phyloP scores from a whole-genome alignment of 371 early-diverging fungal species.

The Mucor piriformis region DNA sequence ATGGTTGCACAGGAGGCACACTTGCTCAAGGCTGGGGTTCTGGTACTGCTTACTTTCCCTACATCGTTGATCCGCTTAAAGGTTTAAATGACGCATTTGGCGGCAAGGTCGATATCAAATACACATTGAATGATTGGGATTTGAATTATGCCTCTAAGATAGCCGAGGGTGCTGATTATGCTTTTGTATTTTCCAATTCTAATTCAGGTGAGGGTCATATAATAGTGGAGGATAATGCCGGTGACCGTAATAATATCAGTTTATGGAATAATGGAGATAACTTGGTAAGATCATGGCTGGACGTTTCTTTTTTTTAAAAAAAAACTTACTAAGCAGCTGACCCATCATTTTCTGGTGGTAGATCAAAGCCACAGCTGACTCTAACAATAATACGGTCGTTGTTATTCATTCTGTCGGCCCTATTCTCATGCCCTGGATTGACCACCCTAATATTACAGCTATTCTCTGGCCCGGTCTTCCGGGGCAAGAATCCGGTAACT shows the following conservation, averaged over 20 bases:
- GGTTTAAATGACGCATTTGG: slow-evolving; percentile 48
- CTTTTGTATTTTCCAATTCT: slow-evolving; percentile 61
- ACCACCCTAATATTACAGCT: slow-evolving; percentile 60
- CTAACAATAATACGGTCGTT: slow-evolving; percentile 55
- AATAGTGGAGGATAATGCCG: slow-evolving; percentile 41
- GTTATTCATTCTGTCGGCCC: slow-evolving; percentile 58
- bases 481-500: slow-evolving; percentile 64
- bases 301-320: too few species aligned
- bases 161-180: slow-evolving; percentile 52
- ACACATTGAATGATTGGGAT: slow-evolving; percentile 45
- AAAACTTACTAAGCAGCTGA: too few species aligned
- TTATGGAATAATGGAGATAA: slow-evolving; percentile 65
- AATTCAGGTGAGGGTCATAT: slow-evolving; percentile 62
- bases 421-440: slow-evolving; percentile 60
- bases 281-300: slow-evolving; percentile 38
- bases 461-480: slow-evolving; percentile 55
- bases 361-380: slow-evolving; percentile 59
- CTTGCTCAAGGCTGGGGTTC: slow-evolving; percentile 71
- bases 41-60: slow-evolving; percentile 62
- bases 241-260: slow-evolving; percentile 63
- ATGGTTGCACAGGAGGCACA: slow-evolving; percentile 45
- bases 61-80: slow-evolving; percentile 45
- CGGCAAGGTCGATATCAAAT: slow-evolving; percentile 28
- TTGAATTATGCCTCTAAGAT: slow-evolving; percentile 30
- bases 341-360: not conserved